Conservation (phyloP, 2,329 filamentous ascomycete genomes). For the Colletotrichum costaricense region DNA sequence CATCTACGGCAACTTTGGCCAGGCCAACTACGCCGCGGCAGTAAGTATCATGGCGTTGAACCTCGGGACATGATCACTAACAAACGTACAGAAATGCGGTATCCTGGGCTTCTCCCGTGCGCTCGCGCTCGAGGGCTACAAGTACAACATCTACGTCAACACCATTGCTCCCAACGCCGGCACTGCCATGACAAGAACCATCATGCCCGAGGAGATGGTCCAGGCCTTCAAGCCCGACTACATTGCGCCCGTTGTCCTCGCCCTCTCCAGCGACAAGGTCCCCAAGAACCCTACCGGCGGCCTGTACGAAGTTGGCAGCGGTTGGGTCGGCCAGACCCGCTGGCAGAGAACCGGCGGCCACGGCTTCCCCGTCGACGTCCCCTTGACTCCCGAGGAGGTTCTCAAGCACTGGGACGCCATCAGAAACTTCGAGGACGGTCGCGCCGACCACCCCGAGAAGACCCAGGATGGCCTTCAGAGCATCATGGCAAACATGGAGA, state of each 20-base stretch:
- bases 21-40: conserved; percentile 95
- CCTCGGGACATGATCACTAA: conserved; percentile 34
- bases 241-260: conserved; percentile 91
- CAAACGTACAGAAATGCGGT: conserved; percentile 76
- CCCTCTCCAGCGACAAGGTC: conserved; percentile 86
- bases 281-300: conserved; percentile 86
- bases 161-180: conserved; percentile 98
- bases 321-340: conserved; percentile 91
- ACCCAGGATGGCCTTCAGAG: conserved; percentile 81
- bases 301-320: conserved; percentile 94
- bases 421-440: conserved; percentile 86
- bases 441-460: conserved; percentile 87
- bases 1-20: conserved; percentile 99
- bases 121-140: conserved; percentile 90
- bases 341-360: conserved; percentile 94
- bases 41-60: conserved; percentile 57
- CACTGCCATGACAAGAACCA: conserved; percentile 92
- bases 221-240: conserved; percentile 99
- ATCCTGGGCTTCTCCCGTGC: conserved; percentile 96
- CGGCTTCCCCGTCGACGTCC: conserved; percentile 89
- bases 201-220: conserved; percentile 96
- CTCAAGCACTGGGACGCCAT: conserved; percentile 81
- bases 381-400: conserved; percentile 87
- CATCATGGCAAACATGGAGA: conserved; percentile 84
- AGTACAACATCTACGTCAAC: conserved; percentile 99